phyloP scores from a whole-genome alignment of 2,329 filamentous ascomycete species.

The Hysterium pulicare region DNA sequence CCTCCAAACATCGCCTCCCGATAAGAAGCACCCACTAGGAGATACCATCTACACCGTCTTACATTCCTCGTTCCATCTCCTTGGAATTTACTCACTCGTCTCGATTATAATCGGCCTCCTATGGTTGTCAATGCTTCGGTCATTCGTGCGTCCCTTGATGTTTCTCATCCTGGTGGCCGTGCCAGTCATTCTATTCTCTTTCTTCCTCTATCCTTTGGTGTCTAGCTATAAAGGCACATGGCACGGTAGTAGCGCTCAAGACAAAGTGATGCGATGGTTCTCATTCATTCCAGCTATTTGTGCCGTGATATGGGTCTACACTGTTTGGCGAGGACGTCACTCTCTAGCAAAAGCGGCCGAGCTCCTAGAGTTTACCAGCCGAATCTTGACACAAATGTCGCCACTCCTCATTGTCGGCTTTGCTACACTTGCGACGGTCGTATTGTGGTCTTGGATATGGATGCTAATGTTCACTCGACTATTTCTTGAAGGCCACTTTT shows the following conservation, averaged over 20 bases:
- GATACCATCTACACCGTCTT: slow-evolving; percentile 94
- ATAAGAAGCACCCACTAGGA: slow-evolving; percentile 68
- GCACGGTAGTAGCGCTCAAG: slow-evolving; percentile 76
- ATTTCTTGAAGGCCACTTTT: slow-evolving; percentile 87
- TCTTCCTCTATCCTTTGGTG: slow-evolving; percentile 86
- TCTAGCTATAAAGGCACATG: slow-evolving; percentile 79
- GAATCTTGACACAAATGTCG: slow-evolving; percentile 80
- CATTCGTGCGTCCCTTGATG: slow-evolving; percentile 83
- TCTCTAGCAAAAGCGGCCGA: slow-evolving; percentile 79
- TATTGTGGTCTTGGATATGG: slow-evolving; percentile 94
- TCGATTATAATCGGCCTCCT: slow-evolving; percentile 81
- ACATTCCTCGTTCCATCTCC: slow-evolving; percentile 80
- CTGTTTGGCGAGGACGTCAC: slow-evolving; percentile 74
- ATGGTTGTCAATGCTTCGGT: slow-evolving; percentile 84
- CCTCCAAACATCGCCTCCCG: slow-evolving; percentile 76
- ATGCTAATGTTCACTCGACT: slow-evolving; percentile 93
- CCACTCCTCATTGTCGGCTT: slow-evolving; percentile 83
- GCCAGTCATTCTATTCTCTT: slow-evolving; percentile 80
- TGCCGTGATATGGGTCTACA: slow-evolving; percentile 76
- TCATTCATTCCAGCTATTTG: slow-evolving; percentile 72
- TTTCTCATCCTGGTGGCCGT: slow-evolving; percentile 78
- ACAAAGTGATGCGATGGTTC: slow-evolving; percentile 82
- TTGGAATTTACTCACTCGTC: slow-evolving; percentile 88
- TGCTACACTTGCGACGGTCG: slow-evolving; percentile 68
- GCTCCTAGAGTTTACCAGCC: slow-evolving; percentile 88